phyloP scores from a whole-genome alignment of 2,329 filamentous ascomycete species.

The Emydomyces testavorans region DNA sequence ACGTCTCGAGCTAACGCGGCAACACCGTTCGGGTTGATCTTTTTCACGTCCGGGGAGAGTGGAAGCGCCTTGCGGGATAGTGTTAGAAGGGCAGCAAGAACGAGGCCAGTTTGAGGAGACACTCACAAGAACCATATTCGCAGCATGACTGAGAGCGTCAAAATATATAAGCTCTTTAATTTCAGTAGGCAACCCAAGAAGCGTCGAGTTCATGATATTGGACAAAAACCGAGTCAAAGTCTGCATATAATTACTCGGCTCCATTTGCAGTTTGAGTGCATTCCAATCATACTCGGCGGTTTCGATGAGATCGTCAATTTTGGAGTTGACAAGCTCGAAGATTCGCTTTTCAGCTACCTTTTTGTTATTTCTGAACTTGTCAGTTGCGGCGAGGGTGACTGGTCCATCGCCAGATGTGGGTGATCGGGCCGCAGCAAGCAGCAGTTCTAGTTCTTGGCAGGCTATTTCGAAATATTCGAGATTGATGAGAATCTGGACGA shows the following conservation, averaged over 20 bases:
- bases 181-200: constrained; percentile 82
- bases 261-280: constrained; percentile 49
- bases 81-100: not conserved
- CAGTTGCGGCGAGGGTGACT: constrained; percentile 68
- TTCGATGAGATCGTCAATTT: constrained; percentile 94
- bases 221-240: constrained; percentile 84
- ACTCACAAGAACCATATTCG: constrained; percentile 66
- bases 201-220: constrained; percentile 92
- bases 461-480: constrained; percentile 93
- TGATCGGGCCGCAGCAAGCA: constrained; percentile 74
- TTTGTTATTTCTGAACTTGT: constrained; percentile 77
- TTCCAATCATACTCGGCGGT: constrained; percentile 95
- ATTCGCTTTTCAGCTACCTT: constrained; percentile 95
- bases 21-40: constrained; percentile 80
- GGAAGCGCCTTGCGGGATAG: constrained; percentile 53
- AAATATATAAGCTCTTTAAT: constrained; percentile 98
- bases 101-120: not conserved
- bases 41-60: constrained; percentile 64
- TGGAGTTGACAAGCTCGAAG: constrained; percentile 95
- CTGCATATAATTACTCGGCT: constrained; percentile 89
- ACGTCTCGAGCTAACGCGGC: constrained; percentile 72
- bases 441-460: constrained; percentile 75
- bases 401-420: constrained; percentile 67
- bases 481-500: constrained; percentile 96
- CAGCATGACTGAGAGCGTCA: constrained; percentile 83